Conservation (phyloP, 352 stramenopile species). For the Phytophthora tentaculata region DNA sequence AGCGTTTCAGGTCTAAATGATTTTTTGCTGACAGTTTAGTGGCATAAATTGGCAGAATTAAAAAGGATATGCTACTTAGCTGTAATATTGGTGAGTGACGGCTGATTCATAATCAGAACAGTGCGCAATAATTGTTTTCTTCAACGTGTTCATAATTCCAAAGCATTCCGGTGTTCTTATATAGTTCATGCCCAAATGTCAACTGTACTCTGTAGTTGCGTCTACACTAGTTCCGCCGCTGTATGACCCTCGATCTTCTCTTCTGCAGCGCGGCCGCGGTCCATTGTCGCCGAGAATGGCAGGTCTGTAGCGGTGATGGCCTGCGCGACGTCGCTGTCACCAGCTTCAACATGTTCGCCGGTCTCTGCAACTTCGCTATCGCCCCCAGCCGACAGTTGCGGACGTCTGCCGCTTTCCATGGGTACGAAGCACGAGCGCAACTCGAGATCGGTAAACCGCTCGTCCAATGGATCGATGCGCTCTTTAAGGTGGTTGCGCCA, state of each 20-base stretch:
- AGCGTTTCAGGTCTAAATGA: background rate
- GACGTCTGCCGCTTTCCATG: constrained; percentile 21
- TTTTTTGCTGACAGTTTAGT: background rate
- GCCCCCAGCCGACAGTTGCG: constrained; percentile 1
- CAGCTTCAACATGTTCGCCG: constrained; percentile 19
- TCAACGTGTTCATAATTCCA: background rate
- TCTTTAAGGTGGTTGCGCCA: constrained; percentile 31
- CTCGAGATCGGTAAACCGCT: constrained; percentile 29
- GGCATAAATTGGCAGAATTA: background rate
- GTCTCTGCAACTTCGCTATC: constrained; percentile 17
- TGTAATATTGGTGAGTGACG: no score
- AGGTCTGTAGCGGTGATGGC: constrained; percentile 28
- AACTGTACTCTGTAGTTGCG: background rate
- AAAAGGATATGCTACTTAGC: no score
- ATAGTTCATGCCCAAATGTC: background rate
- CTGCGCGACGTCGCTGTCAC: constrained; percentile 17
- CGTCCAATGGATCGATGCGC: constrained; percentile 20
- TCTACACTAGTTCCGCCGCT: constrained; percentile 18
- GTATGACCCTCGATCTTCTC: background rate
- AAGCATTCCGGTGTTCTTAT: background rate
- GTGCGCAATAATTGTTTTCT: constrained; percentile 3
- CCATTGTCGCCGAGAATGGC: constrained; percentile 5
- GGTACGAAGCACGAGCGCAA: constrained; percentile 37
- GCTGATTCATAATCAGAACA: constrained; percentile 1
- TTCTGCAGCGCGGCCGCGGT: background rate